phyloP scores from a whole-genome alignment of 179 eudicot species.

The Silene coronaria region DNA sequence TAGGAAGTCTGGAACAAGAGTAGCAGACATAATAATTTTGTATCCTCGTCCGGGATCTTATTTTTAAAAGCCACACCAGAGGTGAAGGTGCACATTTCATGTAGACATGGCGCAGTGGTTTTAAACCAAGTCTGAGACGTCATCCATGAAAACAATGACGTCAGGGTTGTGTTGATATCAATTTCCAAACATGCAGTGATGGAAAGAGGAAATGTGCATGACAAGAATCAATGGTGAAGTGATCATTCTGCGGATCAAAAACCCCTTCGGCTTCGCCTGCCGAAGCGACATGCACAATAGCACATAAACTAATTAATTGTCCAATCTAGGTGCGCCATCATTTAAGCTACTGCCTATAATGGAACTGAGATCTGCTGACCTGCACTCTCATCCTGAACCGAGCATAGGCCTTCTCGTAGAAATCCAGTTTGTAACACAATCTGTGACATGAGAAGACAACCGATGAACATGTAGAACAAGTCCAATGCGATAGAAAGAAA shows the following conservation, averaged over 20 bases:
- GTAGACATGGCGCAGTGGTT: neutral
- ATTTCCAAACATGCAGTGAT: neutral
- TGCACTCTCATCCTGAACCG: slow-evolving; percentile 99
- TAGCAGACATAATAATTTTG: neutral
- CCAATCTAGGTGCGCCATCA: neutral
- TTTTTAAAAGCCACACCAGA: neutral
- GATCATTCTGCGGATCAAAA: too few relatives aligned
- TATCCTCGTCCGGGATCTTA: neutral
- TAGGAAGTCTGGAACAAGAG: neutral
- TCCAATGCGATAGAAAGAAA: neutral
- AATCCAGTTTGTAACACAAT: slow-evolving; percentile 71
- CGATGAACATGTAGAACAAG: slow-evolving; percentile 1
- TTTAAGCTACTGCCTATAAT: neutral
- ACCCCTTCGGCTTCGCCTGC: too few relatives aligned
- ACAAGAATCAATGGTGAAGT: neutral
- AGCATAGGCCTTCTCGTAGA: slow-evolving; percentile 77
- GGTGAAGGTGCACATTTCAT: neutral
- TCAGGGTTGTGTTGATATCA: neutral
- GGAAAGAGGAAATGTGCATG: neutral
- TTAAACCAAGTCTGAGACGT: neutral
- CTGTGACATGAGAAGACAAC: slow-evolving; percentile 32
- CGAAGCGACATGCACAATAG: neutral
- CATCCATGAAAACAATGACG: neutral
- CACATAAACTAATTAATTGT: neutral
- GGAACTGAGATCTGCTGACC: slow-evolving; percentile 36